Conservation (phyloP, 2,329 filamentous ascomycete species). For the Cordyceps fumosorosea region DNA sequence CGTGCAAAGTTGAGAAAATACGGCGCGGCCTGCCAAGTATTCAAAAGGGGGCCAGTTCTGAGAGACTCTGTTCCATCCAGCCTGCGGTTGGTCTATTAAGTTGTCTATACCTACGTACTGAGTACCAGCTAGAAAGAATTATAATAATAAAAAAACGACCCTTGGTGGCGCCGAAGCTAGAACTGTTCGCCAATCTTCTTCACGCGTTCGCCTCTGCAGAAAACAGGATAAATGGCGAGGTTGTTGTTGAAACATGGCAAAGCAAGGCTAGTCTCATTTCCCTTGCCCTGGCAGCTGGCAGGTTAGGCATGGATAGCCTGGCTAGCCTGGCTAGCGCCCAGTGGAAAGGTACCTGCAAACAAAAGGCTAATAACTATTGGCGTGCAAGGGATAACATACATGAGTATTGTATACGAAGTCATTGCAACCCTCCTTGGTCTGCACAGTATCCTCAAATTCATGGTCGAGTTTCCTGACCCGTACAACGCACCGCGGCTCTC, state of each 20-base stretch:
- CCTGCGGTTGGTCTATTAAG: neutral
- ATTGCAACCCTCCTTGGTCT: neutral
- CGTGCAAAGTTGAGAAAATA: neutral
- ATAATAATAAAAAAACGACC: neutral
- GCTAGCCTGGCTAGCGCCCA: neutral
- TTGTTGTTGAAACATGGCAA: neutral
- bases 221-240: neutral
- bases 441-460: too few species aligned
- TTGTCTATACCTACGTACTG: neutral
- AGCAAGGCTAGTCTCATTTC: conserved; percentile 2
- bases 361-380: neutral
- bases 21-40: neutral
- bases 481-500: too few species aligned
- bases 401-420: neutral
- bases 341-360: neutral
- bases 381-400: neutral
- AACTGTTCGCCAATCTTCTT: neutral
- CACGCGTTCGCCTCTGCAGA: neutral
- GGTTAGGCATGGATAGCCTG: neutral
- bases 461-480: too few species aligned
- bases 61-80: neutral
- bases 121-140: too few species aligned
- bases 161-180: neutral
- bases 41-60: too few species aligned
- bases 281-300: neutral